A percentile compares a stretch with the other conserved stretches of the same genome.
Conservation (phyloP, 345 rosid genomes). For the Adansonia digitata region DNA sequence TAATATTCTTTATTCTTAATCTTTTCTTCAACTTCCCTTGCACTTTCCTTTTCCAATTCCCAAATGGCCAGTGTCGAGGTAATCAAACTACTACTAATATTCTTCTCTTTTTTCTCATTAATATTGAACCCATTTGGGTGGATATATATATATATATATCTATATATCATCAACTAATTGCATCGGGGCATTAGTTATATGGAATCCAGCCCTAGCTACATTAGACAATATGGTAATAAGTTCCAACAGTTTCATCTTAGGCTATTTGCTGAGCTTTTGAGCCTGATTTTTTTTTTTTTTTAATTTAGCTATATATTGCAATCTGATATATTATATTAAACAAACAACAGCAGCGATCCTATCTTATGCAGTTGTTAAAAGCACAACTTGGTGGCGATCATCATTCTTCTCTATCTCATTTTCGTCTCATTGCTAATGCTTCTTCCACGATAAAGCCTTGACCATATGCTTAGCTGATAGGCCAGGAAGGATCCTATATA, state of each 20-base stretch:
- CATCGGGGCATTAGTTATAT: not conserved
- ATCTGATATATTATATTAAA: too few relatives aligned
- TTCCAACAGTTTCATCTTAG: not conserved
- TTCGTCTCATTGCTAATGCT: not conserved
- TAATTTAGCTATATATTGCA: too few relatives aligned
- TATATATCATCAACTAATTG: not conserved
- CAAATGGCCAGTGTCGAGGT: constrained; percentile 83
- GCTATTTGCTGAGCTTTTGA: not conserved
- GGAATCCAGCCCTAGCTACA: too few relatives aligned
- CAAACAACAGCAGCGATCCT: not conserved
- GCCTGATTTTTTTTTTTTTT: too few relatives aligned
- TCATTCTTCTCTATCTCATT: not conserved
- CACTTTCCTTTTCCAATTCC: constrained; percentile 11
- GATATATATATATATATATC: too few relatives aligned
- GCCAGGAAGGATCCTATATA: too few relatives aligned
- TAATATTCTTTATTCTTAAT: not conserved
- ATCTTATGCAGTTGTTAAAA: too few relatives aligned
- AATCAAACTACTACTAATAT: not conserved
- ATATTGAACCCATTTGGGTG: not conserved
- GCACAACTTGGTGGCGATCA: not conserved
- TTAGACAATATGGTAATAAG: too few relatives aligned
- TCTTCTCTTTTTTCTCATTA: not conserved
- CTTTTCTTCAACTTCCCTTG: not conserved
- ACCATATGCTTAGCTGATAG: not conserved
- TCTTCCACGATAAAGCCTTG: not conserved